Evolutionary conservation across 2,329 filamentous ascomycete species (phyloP).

Genomic region (Simplicillium sp.): DNA sequence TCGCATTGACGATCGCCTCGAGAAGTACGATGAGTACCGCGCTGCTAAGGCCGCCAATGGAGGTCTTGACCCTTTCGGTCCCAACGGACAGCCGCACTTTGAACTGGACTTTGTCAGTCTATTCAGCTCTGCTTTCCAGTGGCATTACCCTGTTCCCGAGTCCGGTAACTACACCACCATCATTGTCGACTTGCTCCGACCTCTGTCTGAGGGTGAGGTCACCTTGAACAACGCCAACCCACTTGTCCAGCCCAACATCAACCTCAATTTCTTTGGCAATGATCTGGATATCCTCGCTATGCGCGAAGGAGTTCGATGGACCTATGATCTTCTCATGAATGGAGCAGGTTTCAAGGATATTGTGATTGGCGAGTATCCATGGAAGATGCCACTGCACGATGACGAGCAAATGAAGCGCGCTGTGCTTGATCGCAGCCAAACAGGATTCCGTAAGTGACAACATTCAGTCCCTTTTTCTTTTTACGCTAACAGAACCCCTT

Average conservation of each 20-base stretch:
- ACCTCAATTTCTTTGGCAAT: slow-evolving; percentile 49
- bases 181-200: slow-evolving; percentile 36
- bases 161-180: slow-evolving; percentile 44
- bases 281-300: slow-evolving; percentile 45
- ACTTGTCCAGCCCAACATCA: slow-evolving; percentile 46
- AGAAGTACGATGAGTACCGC: slow-evolving; percentile 35
- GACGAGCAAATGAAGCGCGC: slow-evolving; percentile 46
- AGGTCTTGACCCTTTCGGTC: slow-evolving; percentile 42
- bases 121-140: slow-evolving; percentile 40
- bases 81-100: slow-evolving; percentile 48
- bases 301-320: slow-evolving; percentile 46
- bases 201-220: slow-evolving; percentile 34
- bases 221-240: slow-evolving; percentile 45
- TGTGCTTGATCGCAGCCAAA: slow-evolving; percentile 48
- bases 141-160: slow-evolving; percentile 30
- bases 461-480: too few relatives aligned
- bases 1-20: slow-evolving; percentile 41
- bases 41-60: slow-evolving; percentile 29
- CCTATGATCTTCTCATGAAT: slow-evolving; percentile 45
- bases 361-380: slow-evolving; percentile 44
- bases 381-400: slow-evolving; percentile 44
- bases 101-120: slow-evolving; percentile 53
- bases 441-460: slow-evolving; percentile 36
- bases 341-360: slow-evolving; percentile 48
- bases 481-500: background rate